A percentile compares a stretch with the other conserved stretches of the same genome.
These are phyloP conservation scores for Chalciporus chontae DNA, from an alignment of 768 basidiomycete species.

Conservation along the genomic window DNA sequence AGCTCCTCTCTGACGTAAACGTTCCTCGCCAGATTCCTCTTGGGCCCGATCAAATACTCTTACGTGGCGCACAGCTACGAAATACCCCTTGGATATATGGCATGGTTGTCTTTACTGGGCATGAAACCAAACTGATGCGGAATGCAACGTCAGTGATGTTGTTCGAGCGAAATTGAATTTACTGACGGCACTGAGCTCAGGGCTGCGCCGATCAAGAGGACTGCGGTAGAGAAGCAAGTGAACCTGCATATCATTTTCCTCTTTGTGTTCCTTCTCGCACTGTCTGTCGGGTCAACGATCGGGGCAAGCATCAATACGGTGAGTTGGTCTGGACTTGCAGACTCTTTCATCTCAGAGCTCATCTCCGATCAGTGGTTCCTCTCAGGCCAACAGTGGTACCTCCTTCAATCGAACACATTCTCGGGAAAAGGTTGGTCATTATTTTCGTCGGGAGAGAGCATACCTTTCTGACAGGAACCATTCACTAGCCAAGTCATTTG, in stretches of 20 bases:
- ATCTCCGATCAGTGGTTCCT: constrained; percentile 70
- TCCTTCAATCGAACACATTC: constrained; percentile 60
- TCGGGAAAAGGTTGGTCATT: constrained; percentile 54
- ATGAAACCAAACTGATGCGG: constrained; percentile 97
- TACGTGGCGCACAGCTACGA: constrained; percentile 91
- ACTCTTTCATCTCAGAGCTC: not conserved
- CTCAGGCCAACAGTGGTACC: constrained; percentile 86
- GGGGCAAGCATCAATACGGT: constrained; percentile 86
- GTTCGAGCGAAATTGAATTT: not conserved
- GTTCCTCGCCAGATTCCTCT: constrained; percentile 80
- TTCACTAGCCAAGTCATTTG: constrained; percentile 63
- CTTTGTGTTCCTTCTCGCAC: constrained; percentile 79
- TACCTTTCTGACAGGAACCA: constrained; percentile 4
- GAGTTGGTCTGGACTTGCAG: constrained; percentile 20
- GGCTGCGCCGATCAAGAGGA: constrained; percentile 94
- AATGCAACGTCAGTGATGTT: constrained; percentile 81
- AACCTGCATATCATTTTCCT: constrained; percentile 95
- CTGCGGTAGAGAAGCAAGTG: constrained; percentile 93
- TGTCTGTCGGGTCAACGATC: constrained; percentile 89
- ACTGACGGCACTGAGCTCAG: constrained; percentile 37
- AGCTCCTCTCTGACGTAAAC: constrained; percentile 52
- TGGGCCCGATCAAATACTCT: constrained; percentile 90
- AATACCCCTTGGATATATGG: constrained; percentile 98
- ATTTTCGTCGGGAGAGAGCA: not conserved
- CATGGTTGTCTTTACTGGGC: constrained; percentile 89